phyloP scores from a whole-genome alignment of 2,329 filamentous ascomycete genomes.

The Pseudofabraea citricarpa region DNA sequence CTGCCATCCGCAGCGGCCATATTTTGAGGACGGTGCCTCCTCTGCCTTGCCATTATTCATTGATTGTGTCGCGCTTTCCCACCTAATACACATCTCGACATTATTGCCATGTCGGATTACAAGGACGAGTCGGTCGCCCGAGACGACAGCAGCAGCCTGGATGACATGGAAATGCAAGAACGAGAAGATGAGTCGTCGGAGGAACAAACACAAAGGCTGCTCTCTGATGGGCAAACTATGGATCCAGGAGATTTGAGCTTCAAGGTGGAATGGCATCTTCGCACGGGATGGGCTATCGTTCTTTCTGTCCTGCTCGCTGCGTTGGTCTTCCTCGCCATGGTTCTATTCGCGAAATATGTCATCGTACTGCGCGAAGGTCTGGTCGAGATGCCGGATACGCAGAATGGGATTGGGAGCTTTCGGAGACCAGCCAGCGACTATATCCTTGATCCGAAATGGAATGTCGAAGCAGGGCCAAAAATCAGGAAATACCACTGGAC shows the following conservation, averaged over 20 bases:
- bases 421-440: conserved; percentile 43
- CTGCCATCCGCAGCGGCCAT: not conserved
- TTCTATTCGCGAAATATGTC: conserved; percentile 18
- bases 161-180: conserved; percentile 24
- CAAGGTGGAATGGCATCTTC: conserved; percentile 24
- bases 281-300: conserved; percentile 22
- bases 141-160: conserved; percentile 11
- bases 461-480: conserved; percentile 42
- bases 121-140: conserved; percentile 9
- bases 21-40: not conserved
- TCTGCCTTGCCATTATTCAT: no score
- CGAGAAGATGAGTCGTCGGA: conserved; percentile 13
- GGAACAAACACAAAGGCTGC: conserved; percentile 19
- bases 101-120: conserved; percentile 17
- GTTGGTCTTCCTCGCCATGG: conserved; percentile 16
- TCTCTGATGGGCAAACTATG: conserved; percentile 15
- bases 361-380: conserved; percentile 13
- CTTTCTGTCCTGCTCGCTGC: conserved; percentile 14
- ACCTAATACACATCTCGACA: no score
- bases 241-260: conserved; percentile 12
- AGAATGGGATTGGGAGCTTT: conserved; percentile 15
- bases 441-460: conserved; percentile 51
- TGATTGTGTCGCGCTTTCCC: no score
- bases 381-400: conserved; percentile 8
- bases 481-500: conserved; percentile 57